A percentile compares a stretch with the other conserved stretches of the same genome.
Conservation (phyloP, 495 filamentous ascomycete species). For the Copromyces sp. region DNA sequence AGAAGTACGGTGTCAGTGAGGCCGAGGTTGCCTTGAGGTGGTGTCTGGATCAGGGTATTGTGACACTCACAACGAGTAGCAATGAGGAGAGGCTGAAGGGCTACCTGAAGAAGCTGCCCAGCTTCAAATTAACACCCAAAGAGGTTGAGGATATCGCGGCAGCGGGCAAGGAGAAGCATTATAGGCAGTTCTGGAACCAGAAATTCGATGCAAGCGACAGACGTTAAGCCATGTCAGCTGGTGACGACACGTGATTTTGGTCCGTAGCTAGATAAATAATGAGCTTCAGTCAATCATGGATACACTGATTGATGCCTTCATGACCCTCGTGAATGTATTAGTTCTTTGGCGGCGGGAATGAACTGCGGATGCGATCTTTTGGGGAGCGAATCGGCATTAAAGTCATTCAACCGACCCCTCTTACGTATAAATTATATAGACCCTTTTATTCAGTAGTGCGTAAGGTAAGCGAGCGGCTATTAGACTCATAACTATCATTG, state of each 20-base stretch:
- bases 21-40: constrained; percentile 65
- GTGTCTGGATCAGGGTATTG: constrained; percentile 68
- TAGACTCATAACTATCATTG: constrained; percentile 21
- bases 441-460: not conserved
- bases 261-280: not conserved
- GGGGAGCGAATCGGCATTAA: not conserved
- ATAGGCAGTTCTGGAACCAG: constrained; percentile 54
- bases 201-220: constrained; percentile 53
- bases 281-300: not conserved
- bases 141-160: constrained; percentile 60
- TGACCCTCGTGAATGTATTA: not conserved
- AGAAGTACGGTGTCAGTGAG: constrained; percentile 67
- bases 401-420: not conserved
- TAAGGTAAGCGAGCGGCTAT: constrained; percentile 24
- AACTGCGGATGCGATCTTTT: not conserved
- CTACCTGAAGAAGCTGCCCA: constrained; percentile 48
- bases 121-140: constrained; percentile 58
- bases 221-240: constrained; percentile 22
- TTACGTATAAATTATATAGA: not conserved
- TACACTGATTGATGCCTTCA: not conserved
- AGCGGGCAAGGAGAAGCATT: constrained; percentile 57
- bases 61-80: constrained; percentile 67
- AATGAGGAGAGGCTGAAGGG: constrained; percentile 60
- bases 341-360: too few species aligned
- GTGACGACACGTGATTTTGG: not conserved